These are phyloP conservation scores for Hyphopichia homilentoma DNA, from an alignment of 805 yeast species.

Conservation along the genomic window DNA sequence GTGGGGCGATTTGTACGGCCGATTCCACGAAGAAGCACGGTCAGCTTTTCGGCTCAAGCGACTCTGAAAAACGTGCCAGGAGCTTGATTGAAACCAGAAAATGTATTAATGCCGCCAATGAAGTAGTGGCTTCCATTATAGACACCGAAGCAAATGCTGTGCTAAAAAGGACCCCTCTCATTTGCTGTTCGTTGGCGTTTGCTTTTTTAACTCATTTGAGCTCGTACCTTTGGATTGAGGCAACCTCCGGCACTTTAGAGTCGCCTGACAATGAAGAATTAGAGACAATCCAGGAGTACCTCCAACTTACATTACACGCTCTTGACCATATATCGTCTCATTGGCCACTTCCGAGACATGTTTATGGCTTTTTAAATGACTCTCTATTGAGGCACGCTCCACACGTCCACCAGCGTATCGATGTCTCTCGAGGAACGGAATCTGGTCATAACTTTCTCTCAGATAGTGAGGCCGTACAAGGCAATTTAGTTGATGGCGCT, in stretches of 20 bases:
- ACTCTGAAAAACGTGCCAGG: no score
- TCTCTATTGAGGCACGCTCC: background rate
- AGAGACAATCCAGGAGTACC: slow-evolving; percentile 1
- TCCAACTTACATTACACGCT: background rate
- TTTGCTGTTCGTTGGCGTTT: slow-evolving; percentile 1
- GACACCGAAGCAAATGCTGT: background rate
- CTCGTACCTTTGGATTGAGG: slow-evolving; percentile 1
- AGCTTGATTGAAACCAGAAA: slow-evolving; percentile 1
- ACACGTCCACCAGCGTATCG: background rate
- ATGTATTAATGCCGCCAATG: background rate
- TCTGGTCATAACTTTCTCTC: background rate
- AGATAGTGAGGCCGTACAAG: background rate
- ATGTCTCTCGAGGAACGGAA: background rate
- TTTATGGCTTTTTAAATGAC: background rate
- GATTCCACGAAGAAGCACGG: no score
- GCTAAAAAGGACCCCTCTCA: background rate
- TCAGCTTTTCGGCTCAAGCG: no score
- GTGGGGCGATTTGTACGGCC: no score
- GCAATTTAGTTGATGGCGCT: background rate
- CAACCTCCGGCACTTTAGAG: background rate
- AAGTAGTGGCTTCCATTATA: background rate
- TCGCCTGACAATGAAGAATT: slow-evolving; percentile 2
- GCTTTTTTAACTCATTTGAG: background rate
- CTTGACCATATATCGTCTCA: background rate
- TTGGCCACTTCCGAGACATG: background rate